These are phyloP conservation scores for Mentha longifolia DNA, from an alignment of 257 asterid genomes.

Conservation along the genomic window DNA sequence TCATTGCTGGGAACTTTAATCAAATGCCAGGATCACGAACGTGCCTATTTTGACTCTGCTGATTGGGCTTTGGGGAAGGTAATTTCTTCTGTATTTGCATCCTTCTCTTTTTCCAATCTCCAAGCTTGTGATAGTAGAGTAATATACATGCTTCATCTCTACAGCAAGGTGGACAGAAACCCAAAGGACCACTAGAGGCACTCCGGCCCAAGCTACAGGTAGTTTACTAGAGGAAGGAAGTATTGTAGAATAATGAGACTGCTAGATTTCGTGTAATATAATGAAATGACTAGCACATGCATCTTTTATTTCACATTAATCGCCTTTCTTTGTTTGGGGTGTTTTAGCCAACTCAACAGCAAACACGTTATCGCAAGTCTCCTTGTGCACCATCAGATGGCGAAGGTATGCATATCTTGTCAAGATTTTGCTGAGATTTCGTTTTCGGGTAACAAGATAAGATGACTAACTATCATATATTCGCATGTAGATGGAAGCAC, in stretches of 20 bases:
- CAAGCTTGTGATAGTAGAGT: slow-evolving; percentile 7
- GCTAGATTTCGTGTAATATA: neutral
- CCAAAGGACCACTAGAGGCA: slow-evolving; percentile 99
- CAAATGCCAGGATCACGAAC: slow-evolving; percentile 87
- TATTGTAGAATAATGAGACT: neutral
- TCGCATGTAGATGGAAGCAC: slow-evolving; percentile 58
- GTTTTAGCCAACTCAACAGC: slow-evolving; percentile 90
- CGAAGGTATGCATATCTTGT: slow-evolving; percentile 63
- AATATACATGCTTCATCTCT: slow-evolving; percentile 32
- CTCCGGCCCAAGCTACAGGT: slow-evolving; percentile 99
- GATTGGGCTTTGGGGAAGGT: slow-evolving; percentile 99
- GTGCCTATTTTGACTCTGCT: slow-evolving; percentile 99
- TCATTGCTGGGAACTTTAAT: slow-evolving; percentile 5
- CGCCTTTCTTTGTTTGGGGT: slow-evolving; percentile 36
- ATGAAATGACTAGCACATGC: slow-evolving; percentile 1
- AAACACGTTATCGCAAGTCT: slow-evolving; percentile 92
- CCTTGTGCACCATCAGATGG: slow-evolving; percentile 90
- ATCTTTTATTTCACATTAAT: slow-evolving; percentile 1
- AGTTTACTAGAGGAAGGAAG: slow-evolving; percentile 18
- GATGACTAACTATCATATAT: neutral
- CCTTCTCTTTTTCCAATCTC: slow-evolving; percentile 9
- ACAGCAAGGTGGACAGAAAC: slow-evolving; percentile 98
- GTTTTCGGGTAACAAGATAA: neutral
- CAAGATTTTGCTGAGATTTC: neutral
- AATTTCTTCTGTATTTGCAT: slow-evolving; percentile 25